A percentile compares a stretch with the other conserved stretches of the same genome.
Conservation (phyloP, 495 filamentous ascomycete genomes). For the Opeltia flavorubescens region DNA sequence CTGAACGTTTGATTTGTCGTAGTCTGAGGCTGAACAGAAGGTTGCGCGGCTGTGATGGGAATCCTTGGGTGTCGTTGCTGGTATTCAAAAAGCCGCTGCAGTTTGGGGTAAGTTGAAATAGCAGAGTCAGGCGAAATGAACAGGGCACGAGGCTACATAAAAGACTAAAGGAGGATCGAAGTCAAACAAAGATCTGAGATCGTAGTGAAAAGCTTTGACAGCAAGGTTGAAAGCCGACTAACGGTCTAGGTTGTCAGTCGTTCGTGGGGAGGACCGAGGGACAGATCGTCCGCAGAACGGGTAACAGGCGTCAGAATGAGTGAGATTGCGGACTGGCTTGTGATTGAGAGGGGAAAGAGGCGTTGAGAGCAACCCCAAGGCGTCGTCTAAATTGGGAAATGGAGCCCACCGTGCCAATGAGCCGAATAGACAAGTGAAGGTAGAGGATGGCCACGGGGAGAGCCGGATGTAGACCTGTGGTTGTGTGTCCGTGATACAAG, state of each 20-base stretch:
- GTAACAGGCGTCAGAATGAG: constrained; percentile 1
- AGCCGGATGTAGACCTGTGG: not conserved
- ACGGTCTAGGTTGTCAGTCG: not conserved
- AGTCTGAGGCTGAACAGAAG: too few relatives aligned
- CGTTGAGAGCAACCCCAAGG: not conserved
- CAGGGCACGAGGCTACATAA: too few relatives aligned
- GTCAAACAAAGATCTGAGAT: not conserved
- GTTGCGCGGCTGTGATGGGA: too few relatives aligned
- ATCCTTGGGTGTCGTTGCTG: too few relatives aligned
- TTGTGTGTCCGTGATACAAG: not conserved
- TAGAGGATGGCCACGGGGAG: not conserved
- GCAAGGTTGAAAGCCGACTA: not conserved
- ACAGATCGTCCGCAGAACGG: not conserved
- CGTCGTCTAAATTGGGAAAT: not conserved
- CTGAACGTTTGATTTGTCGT: too few relatives aligned
- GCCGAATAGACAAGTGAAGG: not conserved
- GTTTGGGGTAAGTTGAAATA: too few relatives aligned
- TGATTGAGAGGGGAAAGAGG: not conserved
- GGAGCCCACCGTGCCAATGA: not conserved
- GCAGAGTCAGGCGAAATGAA: not conserved
- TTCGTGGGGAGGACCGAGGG: not conserved
- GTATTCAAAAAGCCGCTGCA: too few relatives aligned
- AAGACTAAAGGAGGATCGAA: not conserved
- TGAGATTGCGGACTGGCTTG: not conserved
- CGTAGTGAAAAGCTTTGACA: not conserved